Conservation (phyloP, 352 stramenopile species). For the Globisporangium paroecandrum region DNA sequence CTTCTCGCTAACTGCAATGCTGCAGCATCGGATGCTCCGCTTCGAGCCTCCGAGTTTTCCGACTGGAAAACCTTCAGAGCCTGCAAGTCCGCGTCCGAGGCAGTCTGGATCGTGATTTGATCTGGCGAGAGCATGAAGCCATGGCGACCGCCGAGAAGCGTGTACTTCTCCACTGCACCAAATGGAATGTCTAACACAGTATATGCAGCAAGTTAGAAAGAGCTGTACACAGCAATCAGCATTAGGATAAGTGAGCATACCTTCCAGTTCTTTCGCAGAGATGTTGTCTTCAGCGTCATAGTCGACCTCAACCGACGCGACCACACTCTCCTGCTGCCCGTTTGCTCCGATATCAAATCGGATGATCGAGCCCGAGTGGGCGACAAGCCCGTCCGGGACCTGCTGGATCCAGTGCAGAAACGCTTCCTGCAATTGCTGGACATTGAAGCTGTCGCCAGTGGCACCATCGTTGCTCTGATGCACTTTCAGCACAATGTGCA, state of each 20-base stretch:
- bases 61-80: conserved; percentile 23
- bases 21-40: conserved; percentile 23
- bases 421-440: conserved; percentile 23
- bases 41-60: conserved; percentile 8
- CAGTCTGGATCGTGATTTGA: conserved; percentile 34
- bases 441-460: background rate
- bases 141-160: conserved; percentile 38
- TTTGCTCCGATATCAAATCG: conserved; percentile 15
- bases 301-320: conserved; percentile 36
- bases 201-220: background rate
- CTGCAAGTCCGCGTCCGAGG: conserved; percentile 21
- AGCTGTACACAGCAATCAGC: background rate
- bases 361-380: conserved; percentile 36
- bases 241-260: conserved; percentile 20
- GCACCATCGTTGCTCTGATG: conserved; percentile 7
- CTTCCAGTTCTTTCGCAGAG: conserved; percentile 42
- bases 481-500: conserved; percentile 28
- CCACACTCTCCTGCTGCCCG: conserved; percentile 13
- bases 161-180: conserved; percentile 57
- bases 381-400: conserved; percentile 17
- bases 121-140: conserved; percentile 25
- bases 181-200: conserved; percentile 40
- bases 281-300: conserved; percentile 41
- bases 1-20: conserved; percentile 38
- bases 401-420: conserved; percentile 32